phyloP scores from a whole-genome alignment of 805 yeast genomes.

The Yarrowia keelungensis region DNA sequence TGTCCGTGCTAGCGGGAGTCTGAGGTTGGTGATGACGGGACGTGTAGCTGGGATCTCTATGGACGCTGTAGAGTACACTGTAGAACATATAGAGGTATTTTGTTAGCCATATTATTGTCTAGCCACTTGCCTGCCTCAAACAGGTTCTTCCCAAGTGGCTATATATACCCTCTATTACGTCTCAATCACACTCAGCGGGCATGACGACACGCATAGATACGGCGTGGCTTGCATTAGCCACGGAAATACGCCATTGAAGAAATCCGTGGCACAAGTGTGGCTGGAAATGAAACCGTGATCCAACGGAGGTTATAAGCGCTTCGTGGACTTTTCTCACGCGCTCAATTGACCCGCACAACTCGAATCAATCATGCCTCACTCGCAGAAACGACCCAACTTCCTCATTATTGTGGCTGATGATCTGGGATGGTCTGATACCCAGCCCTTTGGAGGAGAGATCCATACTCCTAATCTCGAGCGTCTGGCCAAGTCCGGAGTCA shows the following conservation, averaged over 20 bases:
- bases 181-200: not conserved
- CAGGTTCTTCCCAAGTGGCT: too few species aligned
- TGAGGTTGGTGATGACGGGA: not conserved
- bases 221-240: slow-evolving; percentile 37
- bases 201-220: slow-evolving; percentile 30
- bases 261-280: slow-evolving; percentile 34
- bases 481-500: slow-evolving; percentile 56
- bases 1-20: slow-evolving; percentile 19
- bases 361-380: not conserved
- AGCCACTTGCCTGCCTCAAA: too few species aligned
- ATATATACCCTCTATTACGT: too few species aligned
- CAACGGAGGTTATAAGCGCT: not conserved
- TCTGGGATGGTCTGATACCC: slow-evolving; percentile 63
- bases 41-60: too few species aligned
- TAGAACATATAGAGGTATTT: too few species aligned
- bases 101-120: too few species aligned
- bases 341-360: not conserved
- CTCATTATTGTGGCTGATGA: slow-evolving; percentile 65
- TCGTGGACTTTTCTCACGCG: not conserved
- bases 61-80: too few species aligned
- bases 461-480: slow-evolving; percentile 60
- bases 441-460: slow-evolving; percentile 61
- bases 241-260: slow-evolving; percentile 13
- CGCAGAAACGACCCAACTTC: slow-evolving; percentile 50
- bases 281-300: slow-evolving; percentile 12